Percentiles rank a stretch among this genome's conserved stretches.
These are phyloP conservation scores for Exophiala xenobiotica DNA, from an alignment of 2,329 filamentous ascomycete genomes.

Conservation along the genomic window DNA sequence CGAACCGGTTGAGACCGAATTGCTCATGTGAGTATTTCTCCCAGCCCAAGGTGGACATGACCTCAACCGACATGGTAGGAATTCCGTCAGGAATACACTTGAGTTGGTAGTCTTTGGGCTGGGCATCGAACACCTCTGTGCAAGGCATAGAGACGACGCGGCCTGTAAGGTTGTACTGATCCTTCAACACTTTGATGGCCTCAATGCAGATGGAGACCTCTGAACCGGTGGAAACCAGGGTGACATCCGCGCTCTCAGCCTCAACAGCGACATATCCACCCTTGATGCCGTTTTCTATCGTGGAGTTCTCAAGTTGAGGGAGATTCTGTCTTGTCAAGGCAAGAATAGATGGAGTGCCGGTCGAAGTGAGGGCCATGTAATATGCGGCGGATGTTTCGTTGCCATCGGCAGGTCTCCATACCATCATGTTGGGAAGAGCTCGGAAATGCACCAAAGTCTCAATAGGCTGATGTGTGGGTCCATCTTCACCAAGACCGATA, in stretches of 20 bases:
- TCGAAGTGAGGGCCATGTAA: slow-evolving; percentile 88
- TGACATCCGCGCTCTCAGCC: slow-evolving; percentile 78
- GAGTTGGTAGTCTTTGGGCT: slow-evolving; percentile 92
- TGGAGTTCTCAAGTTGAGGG: slow-evolving; percentile 92
- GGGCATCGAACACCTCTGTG: slow-evolving; percentile 93
- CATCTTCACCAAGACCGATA: slow-evolving; percentile 97
- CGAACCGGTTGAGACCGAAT: slow-evolving; percentile 98
- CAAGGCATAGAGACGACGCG: slow-evolving; percentile 95
- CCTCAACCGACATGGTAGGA: slow-evolving; percentile 89
- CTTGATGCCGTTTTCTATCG: slow-evolving; percentile 85
- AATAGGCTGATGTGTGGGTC: slow-evolving; percentile 97
- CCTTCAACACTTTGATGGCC: slow-evolving; percentile 84
- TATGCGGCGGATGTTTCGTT: slow-evolving; percentile 98
- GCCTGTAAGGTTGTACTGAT: slow-evolving; percentile 81
- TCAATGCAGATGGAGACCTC: slow-evolving; percentile 94
- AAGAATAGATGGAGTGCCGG: slow-evolving; percentile 86
- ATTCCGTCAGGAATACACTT: slow-evolving; percentile 91
- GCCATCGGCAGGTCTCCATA: slow-evolving; percentile 97
- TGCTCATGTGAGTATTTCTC: slow-evolving; percentile 99
- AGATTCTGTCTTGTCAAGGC: slow-evolving; percentile 97
- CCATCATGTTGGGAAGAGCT: slow-evolving; percentile 97
- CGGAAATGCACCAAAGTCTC: slow-evolving; percentile 98
- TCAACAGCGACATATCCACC: slow-evolving; percentile 92
- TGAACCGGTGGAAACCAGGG: slow-evolving; percentile 90
- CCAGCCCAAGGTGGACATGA: slow-evolving; percentile 97